Percentiles rank a stretch among this genome's conserved stretches.
Evolutionary conservation across 164 flowering plant genomes (phyloP).

Genomic region (Sextonia rubra): DNA sequence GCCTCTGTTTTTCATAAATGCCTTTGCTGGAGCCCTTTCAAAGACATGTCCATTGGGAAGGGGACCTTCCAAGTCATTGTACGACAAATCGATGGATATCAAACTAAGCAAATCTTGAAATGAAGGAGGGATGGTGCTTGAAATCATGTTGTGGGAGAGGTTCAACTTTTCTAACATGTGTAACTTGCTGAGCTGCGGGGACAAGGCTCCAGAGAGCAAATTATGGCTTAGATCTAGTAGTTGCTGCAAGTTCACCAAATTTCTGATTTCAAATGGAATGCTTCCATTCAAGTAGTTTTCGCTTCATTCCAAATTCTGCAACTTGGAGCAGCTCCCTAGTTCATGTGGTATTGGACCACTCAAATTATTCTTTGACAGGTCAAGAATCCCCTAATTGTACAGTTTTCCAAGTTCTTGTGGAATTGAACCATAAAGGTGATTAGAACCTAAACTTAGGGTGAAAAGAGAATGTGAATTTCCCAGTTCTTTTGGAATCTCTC

Average conservation of each 20-base stretch:
- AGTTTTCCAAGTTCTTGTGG: slow-evolving; percentile 4
- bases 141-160: slow-evolving; percentile 10
- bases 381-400: background rate
- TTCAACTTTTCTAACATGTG: background rate
- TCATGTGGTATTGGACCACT: background rate
- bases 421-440: too few species aligned
- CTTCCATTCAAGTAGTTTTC: background rate
- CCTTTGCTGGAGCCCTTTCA: background rate
- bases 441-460: too few species aligned
- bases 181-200: background rate
- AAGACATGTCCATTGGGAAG: too few species aligned
- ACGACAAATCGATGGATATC: slow-evolving; percentile 6
- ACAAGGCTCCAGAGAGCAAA: background rate
- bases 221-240: slow-evolving; percentile 2
- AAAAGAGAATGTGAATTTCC: too few species aligned
- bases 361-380: background rate
- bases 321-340: slow-evolving; percentile 16
- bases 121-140: slow-evolving; percentile 4
- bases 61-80: slow-evolving; percentile 13
- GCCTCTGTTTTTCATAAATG: background rate
- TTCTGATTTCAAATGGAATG: slow-evolving; percentile 5
- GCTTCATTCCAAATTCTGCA: slow-evolving; percentile 4
- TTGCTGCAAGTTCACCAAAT: background rate
- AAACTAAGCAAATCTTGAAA: slow-evolving; percentile 1
- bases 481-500: slow-evolving; percentile 5